Base-by-base conservation (phyloP, 148 eudicot species). In the Silene conica region DNA sequence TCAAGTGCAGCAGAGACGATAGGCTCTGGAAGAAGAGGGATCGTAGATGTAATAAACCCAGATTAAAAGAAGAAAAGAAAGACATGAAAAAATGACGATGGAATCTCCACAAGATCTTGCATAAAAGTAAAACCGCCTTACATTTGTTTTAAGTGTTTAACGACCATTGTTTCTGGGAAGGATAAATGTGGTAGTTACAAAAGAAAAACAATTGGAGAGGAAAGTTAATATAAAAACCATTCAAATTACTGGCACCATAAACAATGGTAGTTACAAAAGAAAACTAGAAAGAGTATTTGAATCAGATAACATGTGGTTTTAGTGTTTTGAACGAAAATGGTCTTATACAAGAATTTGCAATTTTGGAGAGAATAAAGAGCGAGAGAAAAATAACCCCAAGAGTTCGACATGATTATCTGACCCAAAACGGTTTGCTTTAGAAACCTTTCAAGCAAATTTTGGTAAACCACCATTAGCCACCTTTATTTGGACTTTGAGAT, bases 1-100 rank as follows among this genome's bases (percentile, higher is more conserved):
- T 89, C 85, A 95, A 80, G 78, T 92, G 97, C 80, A 92, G 81
- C 66, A 95, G 89, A 38, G 99, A 85, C 73, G 87, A 79, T 77
- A 95, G 81, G 82, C 97, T 95, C 99, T 95, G 68, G 74, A 78
- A 73, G 60, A 81, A 38, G 75, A 76, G 26, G 43, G 26, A 19
- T 25, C 61, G 63, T 20, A 69, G 63, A 67, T 70, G 19, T 19
- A 58, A 66, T 21, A 77, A 50, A 63, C 12, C 43, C 43, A 38
- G 43, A 38, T 38, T 38, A 38, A 38, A 38, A 50, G 55, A 12
- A 11, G 18, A 62, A 48, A 70, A 34, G 45, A 64, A 34, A 52
- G 41, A 74, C 74, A 31, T 15, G n/a, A 70, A 25, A 13, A 26
- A 15, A 20, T 25, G 71, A 38, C 2, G 19, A 52, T 60, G 69